Evolutionary conservation across 805 yeast species (phyloP).

Genomic region (Lipomyces mesembrius): DNA sequence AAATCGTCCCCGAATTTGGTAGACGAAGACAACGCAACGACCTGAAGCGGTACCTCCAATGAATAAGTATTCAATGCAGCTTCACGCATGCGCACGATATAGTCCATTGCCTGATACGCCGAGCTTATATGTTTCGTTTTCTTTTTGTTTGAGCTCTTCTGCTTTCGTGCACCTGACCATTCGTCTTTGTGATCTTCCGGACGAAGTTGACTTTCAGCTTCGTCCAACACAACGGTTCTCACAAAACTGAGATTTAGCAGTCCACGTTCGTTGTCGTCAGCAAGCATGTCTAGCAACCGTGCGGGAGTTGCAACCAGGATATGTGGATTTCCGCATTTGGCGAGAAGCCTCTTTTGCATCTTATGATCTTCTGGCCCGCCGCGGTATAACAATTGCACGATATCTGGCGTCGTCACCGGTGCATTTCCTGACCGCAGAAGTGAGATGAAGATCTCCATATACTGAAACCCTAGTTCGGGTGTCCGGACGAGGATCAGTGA

Average conservation of each 20-base stretch:
- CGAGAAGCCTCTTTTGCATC: constrained; percentile 39
- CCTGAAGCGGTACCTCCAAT: constrained; percentile 15
- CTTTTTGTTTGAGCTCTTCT: not conserved
- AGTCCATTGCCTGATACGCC: constrained; percentile 18
- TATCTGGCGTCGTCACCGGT: constrained; percentile 20
- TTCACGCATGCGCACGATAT: constrained; percentile 7
- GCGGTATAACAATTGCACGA: constrained; percentile 43
- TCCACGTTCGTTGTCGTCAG: constrained; percentile 15
- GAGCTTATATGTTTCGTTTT: not conserved
- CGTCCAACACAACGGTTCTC: constrained; percentile 36
- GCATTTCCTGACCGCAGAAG: constrained; percentile 30
- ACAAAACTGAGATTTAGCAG: constrained; percentile 26
- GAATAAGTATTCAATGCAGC: constrained; percentile 19
- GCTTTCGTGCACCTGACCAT: not conserved
- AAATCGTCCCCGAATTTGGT: constrained; percentile 7
- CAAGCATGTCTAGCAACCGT: constrained; percentile 51
- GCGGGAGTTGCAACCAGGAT: constrained; percentile 63
- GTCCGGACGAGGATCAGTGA: constrained; percentile 47
- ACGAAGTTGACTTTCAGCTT: constrained; percentile 33
- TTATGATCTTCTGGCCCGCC: constrained; percentile 38
- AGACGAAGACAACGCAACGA: constrained; percentile 20
- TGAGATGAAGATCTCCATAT: constrained; percentile 32
- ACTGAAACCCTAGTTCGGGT: constrained; percentile 45
- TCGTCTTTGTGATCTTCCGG: constrained; percentile 6
- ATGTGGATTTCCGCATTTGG: constrained; percentile 45